Base-by-base conservation (phyloP, 2,329 filamentous ascomycete species). In the Fusarium kyushuense region DNA sequence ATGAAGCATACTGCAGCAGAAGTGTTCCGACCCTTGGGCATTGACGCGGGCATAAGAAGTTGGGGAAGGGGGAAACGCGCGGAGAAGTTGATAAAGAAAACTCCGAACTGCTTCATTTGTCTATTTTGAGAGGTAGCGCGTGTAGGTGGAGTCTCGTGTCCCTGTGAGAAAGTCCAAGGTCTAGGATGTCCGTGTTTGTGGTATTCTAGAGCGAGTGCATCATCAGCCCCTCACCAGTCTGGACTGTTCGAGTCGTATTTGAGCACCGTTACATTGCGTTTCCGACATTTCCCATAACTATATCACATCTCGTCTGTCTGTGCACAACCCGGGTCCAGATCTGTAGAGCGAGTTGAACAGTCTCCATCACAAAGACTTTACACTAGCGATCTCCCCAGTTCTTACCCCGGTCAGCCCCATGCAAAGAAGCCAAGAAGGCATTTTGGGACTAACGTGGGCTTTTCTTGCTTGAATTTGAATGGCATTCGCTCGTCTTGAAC, bases 221-320 rank as follows among this genome's bases (percentile, higher is more conserved):
- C 32, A 29, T 23, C 23, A 38, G 30, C 36, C 54, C 47, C 47
- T 53, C 36, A n/a, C 36, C 43, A 14, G 38, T 51, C 58, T 63
- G 29, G 60, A 62, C 46, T 51, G 23, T 17, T 48, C n/a, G 3
- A 23, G 58, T 45, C 21, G 17, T 25, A 56, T 43, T 47, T 23
- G 32, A 21, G 23, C 30, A 19, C 48, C 17, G 59, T 45, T 40
- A 63, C 60, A 63, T 63, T 63, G 58, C 40, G 43, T 19, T 35
- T 55, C 60, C 51, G 51, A 43, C n/a, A 58, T 29, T 49, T 63
- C 3, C 59, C 58, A 40, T 55, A 27, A 27, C 27, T 27, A 5
- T 17, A 4, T 5, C 47, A 16, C 17, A 13, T 29, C 14, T 17
- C 21, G 47, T n/a, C 13, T 33, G 47, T n/a, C 13, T 33, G 1